Conservation (phyloP, 1,284 basidiomycete genomes). For the Marasmius oreades region DNA sequence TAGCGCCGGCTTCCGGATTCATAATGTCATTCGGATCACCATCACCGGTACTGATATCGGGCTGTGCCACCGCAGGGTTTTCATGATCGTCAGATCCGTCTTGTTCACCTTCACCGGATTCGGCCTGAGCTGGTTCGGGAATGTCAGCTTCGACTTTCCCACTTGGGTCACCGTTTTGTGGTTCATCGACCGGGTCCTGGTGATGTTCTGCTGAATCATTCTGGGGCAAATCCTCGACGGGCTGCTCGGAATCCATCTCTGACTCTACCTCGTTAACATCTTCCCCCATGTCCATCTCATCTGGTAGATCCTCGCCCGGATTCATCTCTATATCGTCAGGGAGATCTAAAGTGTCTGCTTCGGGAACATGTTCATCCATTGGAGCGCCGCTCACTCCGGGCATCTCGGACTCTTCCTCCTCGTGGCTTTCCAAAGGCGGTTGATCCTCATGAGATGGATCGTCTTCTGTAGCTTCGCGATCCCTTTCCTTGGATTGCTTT, state of each 20-base stretch:
- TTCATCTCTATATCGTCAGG: constrained; percentile 80
- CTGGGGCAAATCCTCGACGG: constrained; percentile 37
- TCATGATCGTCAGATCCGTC: constrained; percentile 23
- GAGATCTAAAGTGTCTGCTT: constrained; percentile 78
- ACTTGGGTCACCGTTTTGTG: constrained; percentile 16
- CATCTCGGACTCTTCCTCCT: constrained; percentile 34
- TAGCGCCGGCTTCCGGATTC: constrained; percentile 27
- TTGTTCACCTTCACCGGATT: constrained; percentile 27
- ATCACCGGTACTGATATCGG: constrained; percentile 37
- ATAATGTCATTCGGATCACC: constrained; percentile 29
- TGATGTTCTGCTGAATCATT: constrained; percentile 16
- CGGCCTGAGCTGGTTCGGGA: constrained; percentile 17
- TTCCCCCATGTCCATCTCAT: constrained; percentile 12
- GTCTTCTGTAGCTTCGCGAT: constrained; percentile 32
- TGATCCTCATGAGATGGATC: constrained; percentile 32
- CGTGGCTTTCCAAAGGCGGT: constrained; percentile 25
- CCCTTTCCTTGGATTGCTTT: constrained; percentile 31
- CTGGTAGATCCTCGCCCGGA: constrained; percentile 34
- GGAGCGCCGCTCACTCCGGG: constrained; percentile 57
- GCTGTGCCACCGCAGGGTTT: constrained; percentile 30
- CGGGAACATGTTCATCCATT: constrained; percentile 69
- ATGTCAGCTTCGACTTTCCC: constrained; percentile 15
- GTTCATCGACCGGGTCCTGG: constrained; percentile 19
- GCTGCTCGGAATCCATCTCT: constrained; percentile 29
- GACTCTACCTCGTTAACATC: constrained; percentile 25